These are phyloP conservation scores for Ceratobasidium sp. DNA, from an alignment of 1,284 basidiomycete genomes.

Conservation along the genomic window DNA sequence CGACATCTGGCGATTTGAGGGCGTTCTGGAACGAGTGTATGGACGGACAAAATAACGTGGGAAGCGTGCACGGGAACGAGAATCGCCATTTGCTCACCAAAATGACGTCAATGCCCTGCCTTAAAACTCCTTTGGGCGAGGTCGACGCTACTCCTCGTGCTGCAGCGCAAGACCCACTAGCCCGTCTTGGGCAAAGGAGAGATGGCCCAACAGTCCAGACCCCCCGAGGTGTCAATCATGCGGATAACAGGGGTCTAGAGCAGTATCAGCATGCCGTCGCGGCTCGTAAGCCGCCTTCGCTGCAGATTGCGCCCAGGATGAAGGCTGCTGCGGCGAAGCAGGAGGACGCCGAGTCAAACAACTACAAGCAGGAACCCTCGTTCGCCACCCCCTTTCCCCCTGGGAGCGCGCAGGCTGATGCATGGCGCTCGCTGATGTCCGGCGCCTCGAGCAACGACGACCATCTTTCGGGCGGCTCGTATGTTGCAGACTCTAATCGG, in stretches of 20 bases:
- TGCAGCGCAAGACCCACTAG: conserved; percentile 19
- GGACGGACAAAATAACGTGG: conserved; percentile 29
- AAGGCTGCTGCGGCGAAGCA: conserved; percentile 45
- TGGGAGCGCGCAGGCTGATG: conserved; percentile 31
- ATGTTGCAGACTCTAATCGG: conserved; percentile 51
- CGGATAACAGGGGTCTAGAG: conserved; percentile 66
- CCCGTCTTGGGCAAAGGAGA: conserved; percentile 41
- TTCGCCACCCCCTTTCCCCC: conserved; percentile 27
- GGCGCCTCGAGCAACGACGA: not conserved
- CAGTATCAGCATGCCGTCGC: conserved; percentile 79
- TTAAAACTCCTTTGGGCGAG: conserved; percentile 46
- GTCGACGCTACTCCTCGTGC: conserved; percentile 18
- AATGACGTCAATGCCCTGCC: conserved; percentile 47
- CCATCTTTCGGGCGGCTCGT: not conserved
- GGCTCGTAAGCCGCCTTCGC: conserved; percentile 69
- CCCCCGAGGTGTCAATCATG: conserved; percentile 10
- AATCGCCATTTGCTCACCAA: conserved; percentile 44
- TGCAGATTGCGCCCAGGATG: conserved; percentile 55
- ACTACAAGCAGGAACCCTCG: conserved; percentile 2
- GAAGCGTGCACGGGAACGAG: conserved; percentile 40
- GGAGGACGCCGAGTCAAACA: conserved; percentile 24
- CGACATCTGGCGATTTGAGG: conserved; percentile 58
- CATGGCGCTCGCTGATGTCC: conserved; percentile 34
- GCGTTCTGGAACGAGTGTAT: conserved; percentile 82
- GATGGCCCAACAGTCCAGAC: conserved; percentile 17